Conservation (phyloP, 306 rosid genomes). For the Begonia loranthoides region DNA sequence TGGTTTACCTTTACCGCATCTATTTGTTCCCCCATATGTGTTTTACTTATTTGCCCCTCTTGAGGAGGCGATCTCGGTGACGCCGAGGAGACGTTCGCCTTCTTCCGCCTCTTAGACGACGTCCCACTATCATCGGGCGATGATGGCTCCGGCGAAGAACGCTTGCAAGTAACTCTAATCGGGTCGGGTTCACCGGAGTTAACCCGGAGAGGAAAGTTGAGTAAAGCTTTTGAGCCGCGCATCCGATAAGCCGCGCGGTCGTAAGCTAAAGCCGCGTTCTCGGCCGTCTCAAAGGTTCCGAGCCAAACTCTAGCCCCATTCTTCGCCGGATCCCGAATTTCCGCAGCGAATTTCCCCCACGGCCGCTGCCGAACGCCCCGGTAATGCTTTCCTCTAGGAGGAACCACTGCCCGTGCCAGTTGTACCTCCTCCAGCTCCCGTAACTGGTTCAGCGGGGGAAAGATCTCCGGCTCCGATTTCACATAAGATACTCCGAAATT, state of each 20-base stretch:
- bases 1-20: too few relatives aligned
- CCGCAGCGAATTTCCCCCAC: constrained; percentile 72
- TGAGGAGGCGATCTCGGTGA: background rate
- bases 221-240: constrained; percentile 49
- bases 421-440: constrained; percentile 3
- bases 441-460: background rate
- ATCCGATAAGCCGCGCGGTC: constrained; percentile 57
- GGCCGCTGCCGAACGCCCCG: constrained; percentile 60
- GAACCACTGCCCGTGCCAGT: constrained; percentile 12
- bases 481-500: constrained; percentile 10
- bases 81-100: constrained; percentile 4
- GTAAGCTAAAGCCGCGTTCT: constrained; percentile 55
- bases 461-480: constrained; percentile 29
- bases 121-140: constrained; percentile 16
- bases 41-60: background rate
- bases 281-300: constrained; percentile 57
- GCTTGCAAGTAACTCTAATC: constrained; percentile 33
- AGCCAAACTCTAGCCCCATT: constrained; percentile 62
- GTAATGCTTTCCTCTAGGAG: constrained; percentile 47
- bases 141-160: constrained; percentile 19
- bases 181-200: constrained; percentile 60
- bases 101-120: constrained; percentile 24
- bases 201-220: constrained; percentile 48
- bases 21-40: too few relatives aligned
- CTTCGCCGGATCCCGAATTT: constrained; percentile 58